Percentiles rank a stretch among this genome's conserved stretches.
Evolutionary conservation across 2,329 filamentous ascomycete species (phyloP).

Genomic region (Cladophialophora immunda): DNA sequence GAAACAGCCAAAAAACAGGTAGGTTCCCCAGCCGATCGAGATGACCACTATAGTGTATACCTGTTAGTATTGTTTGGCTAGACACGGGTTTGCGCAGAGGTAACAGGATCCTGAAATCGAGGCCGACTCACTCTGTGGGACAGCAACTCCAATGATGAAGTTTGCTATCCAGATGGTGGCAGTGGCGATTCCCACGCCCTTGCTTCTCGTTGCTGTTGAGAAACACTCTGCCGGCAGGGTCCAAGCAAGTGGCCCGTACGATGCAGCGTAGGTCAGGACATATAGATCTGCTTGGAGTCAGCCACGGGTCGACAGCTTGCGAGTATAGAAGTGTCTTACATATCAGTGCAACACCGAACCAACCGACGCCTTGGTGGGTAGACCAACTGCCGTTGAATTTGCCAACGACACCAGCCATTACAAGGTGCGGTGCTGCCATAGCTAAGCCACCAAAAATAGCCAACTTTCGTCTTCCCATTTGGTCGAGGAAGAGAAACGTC

Average conservation of each 20-base stretch:
- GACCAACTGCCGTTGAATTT: neutral
- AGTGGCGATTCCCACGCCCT: conserved; percentile 49
- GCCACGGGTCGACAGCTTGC: neutral
- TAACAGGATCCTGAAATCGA: neutral
- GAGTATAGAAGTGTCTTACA: neutral
- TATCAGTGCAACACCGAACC: neutral
- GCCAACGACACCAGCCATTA: neutral
- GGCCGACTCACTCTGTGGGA: neutral
- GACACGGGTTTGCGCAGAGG: neutral
- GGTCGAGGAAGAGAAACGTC: conserved; percentile 42
- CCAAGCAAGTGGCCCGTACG: neutral
- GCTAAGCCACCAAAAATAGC: conserved; percentile 45
- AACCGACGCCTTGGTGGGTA: neutral
- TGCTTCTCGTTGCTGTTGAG: conserved; percentile 47
- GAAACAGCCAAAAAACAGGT: conserved; percentile 49
- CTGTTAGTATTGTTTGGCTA: neutral
- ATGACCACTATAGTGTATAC: neutral
- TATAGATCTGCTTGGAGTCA: neutral
- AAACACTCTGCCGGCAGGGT: conserved; percentile 49
- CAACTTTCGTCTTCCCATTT: conserved; percentile 44
- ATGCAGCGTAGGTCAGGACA: conserved; percentile 29
- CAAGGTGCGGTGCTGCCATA: conserved; percentile 43
- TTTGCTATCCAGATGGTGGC: conserved; percentile 48
- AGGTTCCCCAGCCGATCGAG: conserved; percentile 46
- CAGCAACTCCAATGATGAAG: conserved; percentile 11